Evolutionary conservation across 805 yeast genomes (phyloP).

Genomic region (Candida golubevii): DNA sequence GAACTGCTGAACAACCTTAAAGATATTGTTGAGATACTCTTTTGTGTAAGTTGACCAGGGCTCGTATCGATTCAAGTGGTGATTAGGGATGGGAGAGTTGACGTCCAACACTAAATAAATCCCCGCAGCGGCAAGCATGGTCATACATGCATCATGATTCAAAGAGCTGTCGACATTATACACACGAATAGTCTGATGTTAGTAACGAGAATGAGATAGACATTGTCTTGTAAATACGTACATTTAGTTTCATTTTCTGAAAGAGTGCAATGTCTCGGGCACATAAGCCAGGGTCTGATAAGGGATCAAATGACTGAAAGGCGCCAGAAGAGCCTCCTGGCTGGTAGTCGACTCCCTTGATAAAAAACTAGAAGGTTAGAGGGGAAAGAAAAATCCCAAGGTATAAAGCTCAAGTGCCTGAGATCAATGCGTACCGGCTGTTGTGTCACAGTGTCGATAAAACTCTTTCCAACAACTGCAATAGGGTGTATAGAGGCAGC

Average conservation of each 20-base stretch:
- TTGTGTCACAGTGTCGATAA: constrained; percentile 68
- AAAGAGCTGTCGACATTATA: constrained; percentile 81
- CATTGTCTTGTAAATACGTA: constrained; percentile 16
- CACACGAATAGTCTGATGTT: constrained; percentile 63
- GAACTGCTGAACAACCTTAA: constrained; percentile 76
- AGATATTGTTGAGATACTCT: constrained; percentile 68
- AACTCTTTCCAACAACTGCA: constrained; percentile 62
- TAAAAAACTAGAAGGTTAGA: constrained; percentile 47
- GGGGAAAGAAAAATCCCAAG: constrained; percentile 70
- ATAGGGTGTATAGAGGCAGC: constrained; percentile 48
- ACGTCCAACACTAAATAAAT: constrained; percentile 90
- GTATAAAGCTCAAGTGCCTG: constrained; percentile 53
- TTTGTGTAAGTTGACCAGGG: constrained; percentile 87
- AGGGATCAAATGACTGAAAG: constrained; percentile 56
- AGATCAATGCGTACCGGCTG: constrained; percentile 51
- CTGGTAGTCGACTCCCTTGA: constrained; percentile 90
- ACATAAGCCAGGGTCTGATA: constrained; percentile 68
- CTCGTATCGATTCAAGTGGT: constrained; percentile 83
- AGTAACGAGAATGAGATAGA: constrained; percentile 9
- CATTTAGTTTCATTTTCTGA: constrained; percentile 80
- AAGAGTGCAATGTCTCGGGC: constrained; percentile 78
- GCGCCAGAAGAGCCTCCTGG: constrained; percentile 92
- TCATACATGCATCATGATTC: constrained; percentile 88
- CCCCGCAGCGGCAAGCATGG: constrained; percentile 84
- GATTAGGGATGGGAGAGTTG: constrained; percentile 75